These are phyloP conservation scores for Ophiostoma piceae DNA, from an alignment of 2,329 filamentous ascomycete genomes.

Conservation along the genomic window DNA sequence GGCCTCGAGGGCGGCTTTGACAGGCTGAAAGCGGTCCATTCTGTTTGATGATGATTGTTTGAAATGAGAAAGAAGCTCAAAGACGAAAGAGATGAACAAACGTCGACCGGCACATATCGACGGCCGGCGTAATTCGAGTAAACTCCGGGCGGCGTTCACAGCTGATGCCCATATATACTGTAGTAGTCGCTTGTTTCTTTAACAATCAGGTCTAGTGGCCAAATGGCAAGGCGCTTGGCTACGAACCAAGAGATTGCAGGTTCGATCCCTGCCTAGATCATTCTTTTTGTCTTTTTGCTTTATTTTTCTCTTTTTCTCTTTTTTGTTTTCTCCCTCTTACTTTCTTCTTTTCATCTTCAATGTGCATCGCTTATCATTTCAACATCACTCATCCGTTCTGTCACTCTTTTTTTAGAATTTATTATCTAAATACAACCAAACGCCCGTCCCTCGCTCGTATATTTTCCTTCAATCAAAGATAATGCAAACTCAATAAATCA, in stretches of 20 bases:
- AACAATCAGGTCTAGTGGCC: conserved; percentile 29
- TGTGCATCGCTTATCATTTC: neutral
- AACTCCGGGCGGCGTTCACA: conserved; percentile 2
- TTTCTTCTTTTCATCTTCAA: too few species aligned
- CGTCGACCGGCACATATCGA: too few species aligned
- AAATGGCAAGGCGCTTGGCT: conserved; percentile 37
- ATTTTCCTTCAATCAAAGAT: conserved; percentile 14
- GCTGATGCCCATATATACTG: neutral
- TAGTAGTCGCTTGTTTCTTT: neutral
- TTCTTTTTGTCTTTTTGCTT: neutral
- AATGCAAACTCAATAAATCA: conserved; percentile 11
- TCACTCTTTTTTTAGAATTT: neutral
- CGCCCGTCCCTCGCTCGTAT: conserved; percentile 17
- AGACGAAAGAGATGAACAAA: too few species aligned
- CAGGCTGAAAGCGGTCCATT: neutral
- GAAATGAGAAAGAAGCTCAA: too few species aligned
- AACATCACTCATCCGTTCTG: neutral
- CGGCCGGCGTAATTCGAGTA: neutral
- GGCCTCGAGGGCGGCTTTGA: conserved; percentile 5
- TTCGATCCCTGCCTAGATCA: conserved; percentile 36
- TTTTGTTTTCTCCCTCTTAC: neutral
- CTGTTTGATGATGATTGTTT: too few species aligned
- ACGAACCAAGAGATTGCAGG: conserved; percentile 38
- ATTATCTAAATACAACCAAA: neutral
- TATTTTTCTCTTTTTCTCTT: neutral